Evolutionary conservation across 2,329 filamentous ascomycete genomes (phyloP).

Genomic region (Incumbomyces lentus): DNA sequence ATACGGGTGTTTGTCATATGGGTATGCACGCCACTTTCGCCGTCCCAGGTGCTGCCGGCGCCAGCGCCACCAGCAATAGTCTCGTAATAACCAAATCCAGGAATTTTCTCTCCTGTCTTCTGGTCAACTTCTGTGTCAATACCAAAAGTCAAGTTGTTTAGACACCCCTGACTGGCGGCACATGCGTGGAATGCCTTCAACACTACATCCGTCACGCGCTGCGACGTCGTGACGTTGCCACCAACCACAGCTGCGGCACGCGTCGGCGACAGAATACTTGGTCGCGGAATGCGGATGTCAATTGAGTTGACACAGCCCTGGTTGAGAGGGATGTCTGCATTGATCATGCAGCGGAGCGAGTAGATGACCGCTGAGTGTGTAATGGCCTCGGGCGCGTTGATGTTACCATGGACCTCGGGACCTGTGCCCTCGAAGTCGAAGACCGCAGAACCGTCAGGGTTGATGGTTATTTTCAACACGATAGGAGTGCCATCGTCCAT

Average conservation of each 20-base stretch:
- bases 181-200: constrained; percentile 70
- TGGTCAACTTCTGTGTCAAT: constrained; percentile 56
- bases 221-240: constrained; percentile 52
- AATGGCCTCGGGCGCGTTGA: constrained; percentile 72
- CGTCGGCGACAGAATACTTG: constrained; percentile 49
- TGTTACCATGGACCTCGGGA: constrained; percentile 67
- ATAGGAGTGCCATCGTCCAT: constrained; percentile 84
- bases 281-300: constrained; percentile 59
- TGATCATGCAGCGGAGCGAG: constrained; percentile 69
- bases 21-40: constrained; percentile 65
- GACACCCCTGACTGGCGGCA: constrained; percentile 68
- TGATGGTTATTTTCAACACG: constrained; percentile 62
- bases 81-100: constrained; percentile 79
- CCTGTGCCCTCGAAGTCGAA: constrained; percentile 75
- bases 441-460: constrained; percentile 61
- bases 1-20: constrained; percentile 87
- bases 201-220: constrained; percentile 74
- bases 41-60: constrained; percentile 65
- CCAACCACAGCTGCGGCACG: not conserved
- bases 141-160: constrained; percentile 77
- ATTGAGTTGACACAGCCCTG: constrained; percentile 75
- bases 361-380: constrained; percentile 81
- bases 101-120: constrained; percentile 20
- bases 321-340: constrained; percentile 73
- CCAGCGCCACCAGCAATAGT: constrained; percentile 74